phyloP scores from a whole-genome alignment of 805 yeast species.

The Candida schatavii region DNA sequence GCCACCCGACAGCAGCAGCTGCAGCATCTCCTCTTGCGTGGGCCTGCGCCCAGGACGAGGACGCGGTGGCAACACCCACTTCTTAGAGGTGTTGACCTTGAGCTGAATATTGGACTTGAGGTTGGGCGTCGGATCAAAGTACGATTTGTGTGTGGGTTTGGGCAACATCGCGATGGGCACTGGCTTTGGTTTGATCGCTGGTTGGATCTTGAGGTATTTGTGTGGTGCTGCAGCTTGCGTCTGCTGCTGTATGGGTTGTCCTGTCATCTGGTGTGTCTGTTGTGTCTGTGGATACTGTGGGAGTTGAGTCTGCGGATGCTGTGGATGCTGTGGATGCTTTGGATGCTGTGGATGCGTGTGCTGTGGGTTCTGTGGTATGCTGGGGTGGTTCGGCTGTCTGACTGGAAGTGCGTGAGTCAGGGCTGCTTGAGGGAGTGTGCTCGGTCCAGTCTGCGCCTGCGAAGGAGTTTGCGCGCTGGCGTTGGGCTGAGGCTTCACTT shows the following conservation, averaged over 20 bases:
- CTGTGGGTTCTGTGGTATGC: background rate
- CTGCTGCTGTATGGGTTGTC: background rate
- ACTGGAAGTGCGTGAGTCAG: background rate
- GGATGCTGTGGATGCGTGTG: background rate
- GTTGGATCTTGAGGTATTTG: constrained; percentile 36
- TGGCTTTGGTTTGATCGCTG: constrained; percentile 35
- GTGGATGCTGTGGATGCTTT: background rate
- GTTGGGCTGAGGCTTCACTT: background rate
- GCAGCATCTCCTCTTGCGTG: constrained; percentile 5
- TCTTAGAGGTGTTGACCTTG: constrained; percentile 36
- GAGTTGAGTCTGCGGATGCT: background rate
- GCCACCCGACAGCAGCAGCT: background rate
- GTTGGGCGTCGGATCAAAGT: constrained; percentile 11
- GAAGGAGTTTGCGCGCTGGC: background rate
- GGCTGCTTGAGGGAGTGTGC: background rate
- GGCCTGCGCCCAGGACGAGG: constrained; percentile 44
- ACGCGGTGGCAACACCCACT: constrained; percentile 41
- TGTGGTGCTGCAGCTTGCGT: constrained; percentile 3
- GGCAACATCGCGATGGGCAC: constrained; percentile 27
- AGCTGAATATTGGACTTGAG: constrained; percentile 15
- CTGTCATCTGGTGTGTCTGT: too few species aligned
- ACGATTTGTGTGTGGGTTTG: constrained; percentile 17
- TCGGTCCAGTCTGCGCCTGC: background rate
- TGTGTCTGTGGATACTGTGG: too few species aligned
- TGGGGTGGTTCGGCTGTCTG: background rate